Evolutionary conservation across 2,329 filamentous ascomycete species (phyloP).

Genomic region (Penicillium sp.): DNA sequence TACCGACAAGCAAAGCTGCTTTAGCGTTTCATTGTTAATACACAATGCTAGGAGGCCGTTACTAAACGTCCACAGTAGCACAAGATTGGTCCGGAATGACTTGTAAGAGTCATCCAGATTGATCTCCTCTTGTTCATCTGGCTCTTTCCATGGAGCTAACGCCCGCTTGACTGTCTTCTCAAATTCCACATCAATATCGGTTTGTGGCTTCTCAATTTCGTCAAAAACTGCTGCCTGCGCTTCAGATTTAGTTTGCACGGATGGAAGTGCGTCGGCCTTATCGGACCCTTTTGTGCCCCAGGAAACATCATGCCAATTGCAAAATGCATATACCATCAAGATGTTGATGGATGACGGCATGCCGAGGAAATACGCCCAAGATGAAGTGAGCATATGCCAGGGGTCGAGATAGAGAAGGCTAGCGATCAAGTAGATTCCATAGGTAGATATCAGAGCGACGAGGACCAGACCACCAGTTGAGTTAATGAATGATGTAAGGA

Average conservation of each 20-base stretch:
- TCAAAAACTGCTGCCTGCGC: conserved; percentile 87
- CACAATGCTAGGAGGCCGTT: conserved; percentile 81
- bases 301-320: conserved; percentile 99
- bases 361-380: conserved; percentile 84
- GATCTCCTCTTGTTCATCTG: conserved; percentile 75
- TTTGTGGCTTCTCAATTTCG: conserved; percentile 91
- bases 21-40: conserved; percentile 72
- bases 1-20: conserved; percentile 24
- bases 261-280: conserved; percentile 86
- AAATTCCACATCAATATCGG: conserved; percentile 95
- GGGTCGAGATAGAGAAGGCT: conserved; percentile 96
- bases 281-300: conserved; percentile 99
- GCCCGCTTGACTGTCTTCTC: conserved; percentile 92
- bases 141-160: conserved; percentile 76
- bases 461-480: conserved; percentile 82
- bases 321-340: conserved; percentile 97
- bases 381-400: conserved; percentile 99
- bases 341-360: conserved; percentile 98
- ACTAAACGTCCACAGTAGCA: conserved; percentile 89
- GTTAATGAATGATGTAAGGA: conserved; percentile 78
- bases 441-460: conserved; percentile 85
- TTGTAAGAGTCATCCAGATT: conserved; percentile 96
- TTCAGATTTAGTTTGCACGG: conserved; percentile 81
- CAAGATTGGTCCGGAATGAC: conserved; percentile 92
- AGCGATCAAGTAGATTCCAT: conserved; percentile 90